These are phyloP conservation scores for Rhytidiadelphus loreus DNA, from an alignment of 225 moss, liverwort and hornwort species.

Conservation along the genomic window DNA sequence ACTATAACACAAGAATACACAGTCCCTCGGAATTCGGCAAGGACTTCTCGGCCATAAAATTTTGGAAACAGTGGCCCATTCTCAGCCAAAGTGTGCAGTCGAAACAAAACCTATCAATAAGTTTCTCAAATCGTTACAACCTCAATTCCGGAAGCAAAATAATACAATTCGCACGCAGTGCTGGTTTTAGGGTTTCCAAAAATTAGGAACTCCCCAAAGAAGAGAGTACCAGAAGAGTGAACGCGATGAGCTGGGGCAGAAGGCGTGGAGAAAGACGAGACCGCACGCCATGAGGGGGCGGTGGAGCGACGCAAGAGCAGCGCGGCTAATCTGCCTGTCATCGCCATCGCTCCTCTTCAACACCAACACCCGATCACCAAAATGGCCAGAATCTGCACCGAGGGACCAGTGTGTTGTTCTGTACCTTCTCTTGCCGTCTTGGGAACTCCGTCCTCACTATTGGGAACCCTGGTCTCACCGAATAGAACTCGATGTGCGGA, in stretches of 20 bases:
- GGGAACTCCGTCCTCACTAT: neutral
- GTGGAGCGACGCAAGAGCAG: constrained; percentile 12
- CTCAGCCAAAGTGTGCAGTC: neutral
- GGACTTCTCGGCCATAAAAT: neutral
- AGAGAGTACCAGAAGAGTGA: neutral
- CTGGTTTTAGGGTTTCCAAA: neutral
- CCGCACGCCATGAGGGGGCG: constrained; percentile 1
- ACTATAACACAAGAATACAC: neutral
- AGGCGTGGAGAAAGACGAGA: constrained; percentile 5
- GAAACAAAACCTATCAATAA: neutral
- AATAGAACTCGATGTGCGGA: neutral
- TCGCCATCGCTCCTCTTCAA: neutral
- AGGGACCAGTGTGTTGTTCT: no score
- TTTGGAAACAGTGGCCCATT: neutral
- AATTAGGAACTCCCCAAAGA: neutral
- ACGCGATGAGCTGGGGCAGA: neutral
- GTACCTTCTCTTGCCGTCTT: neutral
- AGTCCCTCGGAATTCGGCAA: neutral
- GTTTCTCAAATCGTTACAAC: neutral
- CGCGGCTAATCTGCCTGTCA: constrained; percentile 18
- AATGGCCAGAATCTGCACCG: no score
- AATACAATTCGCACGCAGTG: neutral
- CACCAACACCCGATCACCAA: neutral
- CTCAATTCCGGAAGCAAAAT: neutral
- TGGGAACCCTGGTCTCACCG: neutral